Evolutionary conservation across 805 yeast species (phyloP).

Genomic region (Dipodascopsis tothii): DNA sequence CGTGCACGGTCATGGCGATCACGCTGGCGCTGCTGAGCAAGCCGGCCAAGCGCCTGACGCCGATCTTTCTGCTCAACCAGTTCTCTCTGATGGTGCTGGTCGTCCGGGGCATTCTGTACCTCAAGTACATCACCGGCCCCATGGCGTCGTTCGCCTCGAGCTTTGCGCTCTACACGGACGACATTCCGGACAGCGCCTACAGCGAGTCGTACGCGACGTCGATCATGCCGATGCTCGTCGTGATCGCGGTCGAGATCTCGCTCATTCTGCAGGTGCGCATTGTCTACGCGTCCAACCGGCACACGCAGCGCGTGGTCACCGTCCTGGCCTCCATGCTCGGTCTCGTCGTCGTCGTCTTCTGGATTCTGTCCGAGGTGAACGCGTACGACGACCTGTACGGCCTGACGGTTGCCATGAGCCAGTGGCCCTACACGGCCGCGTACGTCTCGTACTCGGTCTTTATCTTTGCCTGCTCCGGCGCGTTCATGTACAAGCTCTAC

Average conservation of each 20-base stretch:
- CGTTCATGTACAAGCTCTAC: slow-evolving; percentile 57
- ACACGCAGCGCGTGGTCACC: slow-evolving; percentile 42
- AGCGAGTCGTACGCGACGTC: slow-evolving; percentile 55
- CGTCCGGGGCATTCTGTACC: slow-evolving; percentile 54
- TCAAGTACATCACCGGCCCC: slow-evolving; percentile 48
- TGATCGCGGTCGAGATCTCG: slow-evolving; percentile 55
- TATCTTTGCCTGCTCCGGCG: slow-evolving; percentile 51
- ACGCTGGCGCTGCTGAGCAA: slow-evolving; percentile 38
- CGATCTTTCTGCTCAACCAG: slow-evolving; percentile 69
- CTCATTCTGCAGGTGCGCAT: slow-evolving; percentile 64
- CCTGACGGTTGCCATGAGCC: slow-evolving; percentile 47
- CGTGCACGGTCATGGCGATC: slow-evolving; percentile 18
- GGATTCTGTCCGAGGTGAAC: slow-evolving; percentile 46
- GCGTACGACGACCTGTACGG: slow-evolving; percentile 32
- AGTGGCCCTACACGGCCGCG: slow-evolving; percentile 31
- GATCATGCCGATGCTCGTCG: slow-evolving; percentile 51
- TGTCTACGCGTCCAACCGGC: slow-evolving; percentile 42
- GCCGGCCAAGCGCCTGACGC: slow-evolving; percentile 44
- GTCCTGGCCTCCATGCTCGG: slow-evolving; percentile 44
- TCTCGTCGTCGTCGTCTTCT: slow-evolving; percentile 49
- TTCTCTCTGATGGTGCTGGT: slow-evolving; percentile 48
- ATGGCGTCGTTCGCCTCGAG: slow-evolving; percentile 42
- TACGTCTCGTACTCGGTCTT: slow-evolving; percentile 61
- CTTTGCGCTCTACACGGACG: slow-evolving; percentile 42
- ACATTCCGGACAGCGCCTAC: slow-evolving; percentile 35